A percentile compares a stretch with the other conserved stretches of the same genome.
Conservation (phyloP, 1,284 basidiomycete species). For the Sanghuangporus weigelae region DNA sequence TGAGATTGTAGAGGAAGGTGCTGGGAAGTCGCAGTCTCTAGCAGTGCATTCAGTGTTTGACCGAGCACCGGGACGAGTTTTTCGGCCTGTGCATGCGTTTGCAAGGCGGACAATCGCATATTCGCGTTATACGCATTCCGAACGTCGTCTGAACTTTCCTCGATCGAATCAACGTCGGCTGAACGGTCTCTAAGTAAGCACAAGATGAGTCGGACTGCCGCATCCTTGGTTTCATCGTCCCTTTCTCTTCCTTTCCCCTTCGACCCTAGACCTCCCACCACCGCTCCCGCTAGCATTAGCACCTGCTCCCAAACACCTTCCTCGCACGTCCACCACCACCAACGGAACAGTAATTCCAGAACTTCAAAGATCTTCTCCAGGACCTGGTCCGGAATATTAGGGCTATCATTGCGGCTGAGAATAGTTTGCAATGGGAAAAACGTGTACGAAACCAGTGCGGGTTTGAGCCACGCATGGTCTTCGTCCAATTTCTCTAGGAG, state of each 20-base stretch:
- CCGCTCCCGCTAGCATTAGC: slow-evolving; percentile 73
- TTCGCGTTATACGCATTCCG: slow-evolving; percentile 23
- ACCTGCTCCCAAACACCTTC: slow-evolving; percentile 74
- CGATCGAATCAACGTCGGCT: slow-evolving; percentile 32
- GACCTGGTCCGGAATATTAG: slow-evolving; percentile 70
- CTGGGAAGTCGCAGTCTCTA: slow-evolving; percentile 50
- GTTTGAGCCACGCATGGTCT: slow-evolving; percentile 33
- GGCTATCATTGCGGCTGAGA: slow-evolving; percentile 64
- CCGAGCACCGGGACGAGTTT: slow-evolving; percentile 76
- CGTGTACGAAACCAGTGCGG: slow-evolving; percentile 74
- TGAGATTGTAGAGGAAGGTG: slow-evolving; percentile 56
- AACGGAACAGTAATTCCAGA: slow-evolving; percentile 56
- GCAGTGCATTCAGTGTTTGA: slow-evolving; percentile 71
- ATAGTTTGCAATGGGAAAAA: slow-evolving; percentile 85
- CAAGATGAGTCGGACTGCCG: slow-evolving; percentile 52
- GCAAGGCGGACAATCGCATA: slow-evolving; percentile 35
- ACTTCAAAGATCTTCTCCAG: slow-evolving; percentile 70
- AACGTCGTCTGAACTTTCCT: slow-evolving; percentile 19
- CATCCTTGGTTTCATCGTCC: slow-evolving; percentile 74
- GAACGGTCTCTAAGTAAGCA: slow-evolving; percentile 48
- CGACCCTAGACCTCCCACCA: slow-evolving; percentile 54
- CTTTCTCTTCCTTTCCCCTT: slow-evolving; percentile 57
- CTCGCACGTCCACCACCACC: slow-evolving; percentile 76
- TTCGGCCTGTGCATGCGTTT: slow-evolving; percentile 40
- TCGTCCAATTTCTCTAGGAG: slow-evolving; percentile 34